Evolutionary conservation across 208 protist genomes (phyloP), one percentile per base, ranked within the genome.

Genomic region (Angomonas deanei): DNA sequence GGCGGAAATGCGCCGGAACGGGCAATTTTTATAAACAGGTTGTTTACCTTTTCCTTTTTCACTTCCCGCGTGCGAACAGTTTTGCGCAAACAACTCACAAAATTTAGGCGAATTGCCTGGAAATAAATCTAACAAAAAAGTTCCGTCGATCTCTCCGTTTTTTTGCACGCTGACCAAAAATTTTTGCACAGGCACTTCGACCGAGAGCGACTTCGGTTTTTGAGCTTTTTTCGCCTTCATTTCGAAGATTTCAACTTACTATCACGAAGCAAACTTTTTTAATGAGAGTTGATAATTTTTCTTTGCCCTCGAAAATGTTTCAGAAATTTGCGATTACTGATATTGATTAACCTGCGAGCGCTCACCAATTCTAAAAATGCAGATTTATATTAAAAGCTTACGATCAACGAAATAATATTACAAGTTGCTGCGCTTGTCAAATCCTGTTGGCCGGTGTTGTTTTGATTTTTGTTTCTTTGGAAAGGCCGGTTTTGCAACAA

Each of bases 41-140:
- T 83, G 75, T 49, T 89, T 92, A 1, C 42, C 59, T 21, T 66
- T 72, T 50, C 71, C 80, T 31, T 82, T 88, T 32, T 88, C 88
- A 3, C 54, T 80, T 27, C 31, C 70, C 11, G 68, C 56, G 27
- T 52, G 49, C 8, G 75, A 52, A 53, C 69, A 81, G 28, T 76
- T 85, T 54, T 80, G 76, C 23, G 77, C 60, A 60, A 91, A 84
- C 10, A 89, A n/a, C 34, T 92, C 88, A 60, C 83, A 91, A 0
- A 79, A 60, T 54, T 88, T 94, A 2, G 88, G 88, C 24, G 68
- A 60, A 6, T 76, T 78, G 32, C 36, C 36, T 21, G 30, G 24
- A 23, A 34, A 56, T 32, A 56, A 10, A 8, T 56, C 50, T 15
- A 28, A 11, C 2, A 56, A 30, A 11, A 56, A 32, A 32, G 50